These are phyloP conservation scores for Solanum sejunctum DNA, from an alignment of 257 asterid species.

Conservation along the genomic window DNA sequence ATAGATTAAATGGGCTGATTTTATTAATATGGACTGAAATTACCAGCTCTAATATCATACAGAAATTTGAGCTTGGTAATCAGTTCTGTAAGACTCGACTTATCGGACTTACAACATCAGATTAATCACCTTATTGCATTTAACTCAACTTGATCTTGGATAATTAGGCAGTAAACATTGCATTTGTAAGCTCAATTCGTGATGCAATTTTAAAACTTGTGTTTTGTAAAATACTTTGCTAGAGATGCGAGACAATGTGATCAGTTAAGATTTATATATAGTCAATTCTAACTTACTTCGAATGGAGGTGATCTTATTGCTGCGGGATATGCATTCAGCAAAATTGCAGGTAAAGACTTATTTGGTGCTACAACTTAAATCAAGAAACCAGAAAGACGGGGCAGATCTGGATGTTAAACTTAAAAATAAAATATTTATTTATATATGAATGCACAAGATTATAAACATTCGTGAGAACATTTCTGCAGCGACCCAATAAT, in stretches of 20 bases:
- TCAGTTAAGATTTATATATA: neutral
- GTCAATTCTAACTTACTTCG: neutral
- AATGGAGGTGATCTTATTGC: neutral
- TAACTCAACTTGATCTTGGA: neutral
- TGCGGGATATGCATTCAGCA: neutral
- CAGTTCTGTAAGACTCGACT: neutral
- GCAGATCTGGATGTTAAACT: neutral
- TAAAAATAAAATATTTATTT: neutral
- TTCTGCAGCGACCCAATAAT: neutral
- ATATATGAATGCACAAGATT: neutral
- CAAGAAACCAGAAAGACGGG: neutral
- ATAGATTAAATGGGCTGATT: too few species aligned
- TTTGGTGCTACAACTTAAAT: neutral
- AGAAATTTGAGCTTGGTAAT: neutral
- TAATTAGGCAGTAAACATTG: neutral
- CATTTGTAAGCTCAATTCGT: neutral
- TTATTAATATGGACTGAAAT: too few species aligned
- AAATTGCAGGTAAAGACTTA: neutral
- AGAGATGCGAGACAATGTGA: neutral
- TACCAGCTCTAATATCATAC: too few species aligned
- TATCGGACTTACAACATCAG: neutral
- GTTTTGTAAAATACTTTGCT: neutral
- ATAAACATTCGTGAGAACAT: neutral
- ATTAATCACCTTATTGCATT: neutral
- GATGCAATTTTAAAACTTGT: neutral